These are phyloP conservation scores for Kluyveromyces lactis DNA, from an alignment of 805 yeast species.

Conservation along the genomic window DNA sequence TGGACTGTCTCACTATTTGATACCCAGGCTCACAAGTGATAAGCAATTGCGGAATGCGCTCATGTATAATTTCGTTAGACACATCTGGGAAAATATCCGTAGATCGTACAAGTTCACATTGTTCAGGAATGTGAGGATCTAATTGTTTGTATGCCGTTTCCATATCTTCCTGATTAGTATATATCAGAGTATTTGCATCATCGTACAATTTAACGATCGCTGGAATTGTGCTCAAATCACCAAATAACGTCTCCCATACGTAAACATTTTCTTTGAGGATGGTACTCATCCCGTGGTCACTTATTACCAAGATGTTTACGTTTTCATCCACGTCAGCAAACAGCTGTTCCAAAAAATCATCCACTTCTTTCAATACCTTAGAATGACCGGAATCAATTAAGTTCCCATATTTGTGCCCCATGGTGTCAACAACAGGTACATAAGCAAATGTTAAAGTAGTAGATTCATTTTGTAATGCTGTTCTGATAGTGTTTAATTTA, in stretches of 20 bases:
- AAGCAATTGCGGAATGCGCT: constrained; percentile 78
- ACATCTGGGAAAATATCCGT: background rate
- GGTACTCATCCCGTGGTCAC: constrained; percentile 94
- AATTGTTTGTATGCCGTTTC: constrained; percentile 41
- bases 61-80: background rate
- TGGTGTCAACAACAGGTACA: constrained; percentile 74
- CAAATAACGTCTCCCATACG: constrained; percentile 64
- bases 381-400: constrained; percentile 42
- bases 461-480: constrained; percentile 44
- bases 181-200: constrained; percentile 1
- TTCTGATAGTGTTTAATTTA: constrained; percentile 66
- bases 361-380: constrained; percentile 45
- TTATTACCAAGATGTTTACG: constrained; percentile 66
- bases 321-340: constrained; percentile 47
- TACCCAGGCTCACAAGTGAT: constrained; percentile 78
- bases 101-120: constrained; percentile 5
- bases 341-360: constrained; percentile 47
- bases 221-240: constrained; percentile 24
- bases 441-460: constrained; percentile 58
- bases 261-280: constrained; percentile 42
- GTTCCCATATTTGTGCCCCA: constrained; percentile 69
- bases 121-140: constrained; percentile 22
- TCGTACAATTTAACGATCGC: constrained; percentile 27
- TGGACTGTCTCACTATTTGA: constrained; percentile 49
- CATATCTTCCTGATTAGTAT: constrained; percentile 3